A percentile compares a stretch with the other conserved stretches of the same genome.
phyloP scores from a whole-genome alignment of 2,329 filamentous ascomycete species.

The Phaeosphaeria sp. region DNA sequence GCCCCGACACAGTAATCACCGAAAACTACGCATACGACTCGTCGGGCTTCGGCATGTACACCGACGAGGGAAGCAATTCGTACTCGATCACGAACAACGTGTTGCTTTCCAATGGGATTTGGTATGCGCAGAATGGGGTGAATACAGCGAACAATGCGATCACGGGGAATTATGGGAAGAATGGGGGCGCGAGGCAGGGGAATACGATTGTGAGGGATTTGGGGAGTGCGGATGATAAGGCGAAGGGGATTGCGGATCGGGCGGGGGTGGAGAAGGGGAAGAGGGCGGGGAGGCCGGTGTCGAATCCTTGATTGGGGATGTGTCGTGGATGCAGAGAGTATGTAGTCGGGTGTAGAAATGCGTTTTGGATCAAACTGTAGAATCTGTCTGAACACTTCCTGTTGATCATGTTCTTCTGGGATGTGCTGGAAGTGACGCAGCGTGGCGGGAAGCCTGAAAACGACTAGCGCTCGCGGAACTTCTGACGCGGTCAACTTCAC shows the following conservation, averaged over 20 bases:
- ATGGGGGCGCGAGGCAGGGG: slow-evolving; percentile 5
- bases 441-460: no score
- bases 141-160: slow-evolving; percentile 21
- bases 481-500: slow-evolving; percentile 28
- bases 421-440: no score
- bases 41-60: slow-evolving; percentile 17
- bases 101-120: slow-evolving; percentile 13
- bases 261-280: slow-evolving; percentile 13
- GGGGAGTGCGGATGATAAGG: slow-evolving; percentile 5
- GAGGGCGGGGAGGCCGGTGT: slow-evolving; percentile 13
- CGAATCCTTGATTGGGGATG: slow-evolving; percentile 5
- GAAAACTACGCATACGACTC: slow-evolving; percentile 20
- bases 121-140: slow-evolving; percentile 18
- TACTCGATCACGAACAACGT: slow-evolving; percentile 16
- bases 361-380: no score
- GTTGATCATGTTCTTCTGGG: no score
- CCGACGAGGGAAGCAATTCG: slow-evolving; percentile 19
- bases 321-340: no score
- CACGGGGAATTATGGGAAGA: slow-evolving; percentile 15
- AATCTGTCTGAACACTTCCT: no score
- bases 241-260: slow-evolving; percentile 8
- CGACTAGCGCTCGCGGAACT: no score
- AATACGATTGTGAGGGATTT: slow-evolving; percentile 14
- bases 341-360: no score
- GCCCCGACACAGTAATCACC: slow-evolving; percentile 12